Percentiles rank a stretch among this genome's conserved stretches.
Conservation (phyloP, 1,284 basidiomycete species). For the Schizopora paradoxa region DNA sequence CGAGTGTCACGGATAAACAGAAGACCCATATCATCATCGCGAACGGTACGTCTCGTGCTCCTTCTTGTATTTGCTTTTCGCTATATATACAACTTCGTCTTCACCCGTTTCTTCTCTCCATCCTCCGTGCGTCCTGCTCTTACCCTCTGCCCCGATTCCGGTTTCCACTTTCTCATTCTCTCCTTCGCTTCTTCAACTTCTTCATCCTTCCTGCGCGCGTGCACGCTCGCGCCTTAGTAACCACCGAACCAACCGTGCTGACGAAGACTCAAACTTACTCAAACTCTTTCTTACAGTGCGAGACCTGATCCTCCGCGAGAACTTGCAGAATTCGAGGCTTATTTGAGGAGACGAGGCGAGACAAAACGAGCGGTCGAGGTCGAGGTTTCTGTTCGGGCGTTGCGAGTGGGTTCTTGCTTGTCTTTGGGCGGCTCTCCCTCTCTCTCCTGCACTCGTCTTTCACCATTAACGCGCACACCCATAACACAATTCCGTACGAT, state of each 20-base stretch:
- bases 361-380: too few relatives aligned
- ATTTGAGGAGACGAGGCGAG: slow-evolving; percentile 18
- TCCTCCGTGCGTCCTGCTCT: not conserved
- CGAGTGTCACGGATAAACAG: slow-evolving; percentile 64
- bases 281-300: slow-evolving; percentile 30
- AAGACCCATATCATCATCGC: slow-evolving; percentile 38
- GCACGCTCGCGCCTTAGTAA: too few relatives aligned
- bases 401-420: not conserved
- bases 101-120: too few relatives aligned
- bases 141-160: not conserved
- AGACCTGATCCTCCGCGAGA: slow-evolving; percentile 38
- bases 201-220: too few relatives aligned
- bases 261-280: not conserved
- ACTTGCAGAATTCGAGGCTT: slow-evolving; percentile 30
- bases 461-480: not conserved
- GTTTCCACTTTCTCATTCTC: too few relatives aligned
- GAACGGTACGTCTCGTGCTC: slow-evolving; percentile 29
- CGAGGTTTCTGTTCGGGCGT: too few relatives aligned
- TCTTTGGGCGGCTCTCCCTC: not conserved
- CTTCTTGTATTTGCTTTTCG: too few relatives aligned
- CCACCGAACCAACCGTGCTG: too few relatives aligned
- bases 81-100: too few relatives aligned
- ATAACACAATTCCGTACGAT: not conserved
- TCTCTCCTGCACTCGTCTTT: not conserved
- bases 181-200: too few relatives aligned